A percentile compares a stretch with the other conserved stretches of the same genome.
phyloP scores from a whole-genome alignment of 306 rosid species.

The Rosa chinensis region DNA sequence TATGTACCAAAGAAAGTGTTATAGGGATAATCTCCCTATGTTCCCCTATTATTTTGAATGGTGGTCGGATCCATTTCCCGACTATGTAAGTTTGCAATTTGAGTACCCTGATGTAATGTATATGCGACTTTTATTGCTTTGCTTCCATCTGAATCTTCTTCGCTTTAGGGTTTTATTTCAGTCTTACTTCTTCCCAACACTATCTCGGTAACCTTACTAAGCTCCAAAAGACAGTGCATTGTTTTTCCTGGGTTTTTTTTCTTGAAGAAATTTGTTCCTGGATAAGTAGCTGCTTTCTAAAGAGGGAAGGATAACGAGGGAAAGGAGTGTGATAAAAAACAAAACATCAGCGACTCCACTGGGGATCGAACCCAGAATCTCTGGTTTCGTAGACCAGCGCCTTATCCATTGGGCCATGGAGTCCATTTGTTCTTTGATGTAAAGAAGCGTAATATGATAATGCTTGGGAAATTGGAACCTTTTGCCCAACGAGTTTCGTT shows the following conservation, averaged over 20 bases:
- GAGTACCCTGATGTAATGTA: constrained; percentile 24
- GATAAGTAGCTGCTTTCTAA: neutral
- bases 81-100: constrained; percentile 2
- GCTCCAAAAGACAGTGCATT: neutral
- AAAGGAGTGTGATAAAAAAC: neutral
- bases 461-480: too few species aligned
- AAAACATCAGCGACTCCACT: constrained; percentile 34
- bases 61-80: constrained; percentile 22
- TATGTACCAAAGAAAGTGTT: neutral
- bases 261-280: too few species aligned
- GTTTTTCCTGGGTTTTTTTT: neutral
- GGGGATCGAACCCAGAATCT: constrained; percentile 98
- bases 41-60: constrained; percentile 27
- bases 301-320: too few species aligned
- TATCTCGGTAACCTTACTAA: neutral
- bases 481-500: too few species aligned
- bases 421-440: constrained; percentile 4
- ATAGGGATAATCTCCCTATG: constrained; percentile 15
- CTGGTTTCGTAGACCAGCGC: constrained; percentile 99
- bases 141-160: neutral
- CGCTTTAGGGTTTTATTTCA: neutral
- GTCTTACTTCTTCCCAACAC: neutral
- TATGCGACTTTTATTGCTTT: neutral
- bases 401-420: constrained; percentile 90
- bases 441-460: too few species aligned